These are phyloP conservation scores for Phycomyces blakesleeanus DNA, from an alignment of 192 early-diverging fungal genomes.

Conservation along the genomic window DNA sequence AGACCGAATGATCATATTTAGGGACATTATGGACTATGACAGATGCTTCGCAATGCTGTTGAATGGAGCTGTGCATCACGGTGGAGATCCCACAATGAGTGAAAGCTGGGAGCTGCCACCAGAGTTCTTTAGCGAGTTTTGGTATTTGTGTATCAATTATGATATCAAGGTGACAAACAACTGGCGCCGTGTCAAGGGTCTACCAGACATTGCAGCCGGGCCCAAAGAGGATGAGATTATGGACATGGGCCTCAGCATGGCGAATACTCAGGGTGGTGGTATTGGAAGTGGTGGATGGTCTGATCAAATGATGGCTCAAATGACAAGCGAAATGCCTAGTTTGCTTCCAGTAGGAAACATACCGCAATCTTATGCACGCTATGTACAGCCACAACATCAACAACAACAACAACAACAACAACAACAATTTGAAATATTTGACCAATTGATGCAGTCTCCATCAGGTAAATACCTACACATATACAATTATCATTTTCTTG, in stretches of 20 bases:
- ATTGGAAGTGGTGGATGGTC: too few relatives aligned
- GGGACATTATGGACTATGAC: constrained; percentile 33
- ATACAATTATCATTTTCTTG: too few relatives aligned
- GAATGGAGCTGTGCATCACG: constrained; percentile 25
- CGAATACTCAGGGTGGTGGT: neutral
- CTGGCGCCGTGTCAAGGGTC: constrained; percentile 30
- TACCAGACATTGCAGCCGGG: constrained; percentile 21
- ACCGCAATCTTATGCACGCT: neutral
- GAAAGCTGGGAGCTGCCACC: constrained; percentile 31
- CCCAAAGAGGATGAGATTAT: neutral
- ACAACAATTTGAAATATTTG: neutral
- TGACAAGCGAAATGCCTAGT: constrained; percentile 18
- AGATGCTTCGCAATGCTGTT: constrained; percentile 31
- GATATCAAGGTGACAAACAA: constrained; percentile 31
- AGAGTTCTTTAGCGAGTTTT: constrained; percentile 32
- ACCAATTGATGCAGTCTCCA: neutral
- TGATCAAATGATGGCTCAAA: constrained; percentile 23
- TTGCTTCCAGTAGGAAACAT: constrained; percentile 15
- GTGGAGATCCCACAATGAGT: constrained; percentile 36
- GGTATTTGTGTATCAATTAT: constrained; percentile 28
- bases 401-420: constrained; percentile 3
- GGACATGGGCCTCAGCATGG: neutral
- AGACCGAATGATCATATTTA: constrained; percentile 40
- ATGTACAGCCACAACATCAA: neutral
- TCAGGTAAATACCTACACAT: too few relatives aligned